Conservation (phyloP, 2,329 filamentous ascomycete species). For the Pseudonectria buxi region DNA sequence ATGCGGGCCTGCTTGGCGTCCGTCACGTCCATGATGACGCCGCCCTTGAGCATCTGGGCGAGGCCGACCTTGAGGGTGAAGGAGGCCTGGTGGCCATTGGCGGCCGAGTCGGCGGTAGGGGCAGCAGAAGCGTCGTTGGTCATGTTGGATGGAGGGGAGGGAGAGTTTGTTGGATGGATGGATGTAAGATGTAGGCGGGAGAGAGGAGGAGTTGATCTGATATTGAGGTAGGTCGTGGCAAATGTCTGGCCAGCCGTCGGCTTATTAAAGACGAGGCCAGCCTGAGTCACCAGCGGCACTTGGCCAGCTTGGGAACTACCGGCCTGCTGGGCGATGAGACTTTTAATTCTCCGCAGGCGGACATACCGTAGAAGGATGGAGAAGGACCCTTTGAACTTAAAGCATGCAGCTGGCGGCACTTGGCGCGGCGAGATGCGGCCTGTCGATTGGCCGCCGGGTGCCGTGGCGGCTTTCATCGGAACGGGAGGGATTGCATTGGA, state of each 20-base stretch:
- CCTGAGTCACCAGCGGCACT: too few species aligned
- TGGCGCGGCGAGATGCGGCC: too few species aligned
- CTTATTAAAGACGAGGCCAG: too few species aligned
- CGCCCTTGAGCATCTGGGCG: constrained; percentile 97
- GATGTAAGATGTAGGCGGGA: neutral
- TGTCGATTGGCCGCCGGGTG: too few species aligned
- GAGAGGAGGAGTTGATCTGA: neutral
- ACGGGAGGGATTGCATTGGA: constrained; percentile 3
- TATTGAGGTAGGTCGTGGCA: too few species aligned
- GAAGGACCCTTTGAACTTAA: neutral
- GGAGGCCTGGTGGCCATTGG: constrained; percentile 40
- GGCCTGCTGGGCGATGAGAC: too few species aligned
- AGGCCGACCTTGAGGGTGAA: constrained; percentile 93
- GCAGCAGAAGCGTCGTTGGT: constrained; percentile 25
- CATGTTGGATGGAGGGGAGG: constrained; percentile 18
- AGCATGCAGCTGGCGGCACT: too few species aligned
- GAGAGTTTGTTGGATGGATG: neutral
- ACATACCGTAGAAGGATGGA: constrained; percentile 1
- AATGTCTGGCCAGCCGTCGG: too few species aligned
- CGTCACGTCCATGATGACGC: constrained; percentile 99
- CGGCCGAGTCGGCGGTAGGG: constrained; percentile 15
- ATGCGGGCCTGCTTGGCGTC: constrained; percentile 91
- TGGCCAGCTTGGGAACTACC: too few species aligned
- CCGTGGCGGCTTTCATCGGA: constrained; percentile 13
- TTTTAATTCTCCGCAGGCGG: too few species aligned